Evolutionary conservation across 2,329 filamentous ascomycete species (phyloP), one percentile per base, ranked within the genome.

Genomic region (Penicillium digitatum): DNA sequence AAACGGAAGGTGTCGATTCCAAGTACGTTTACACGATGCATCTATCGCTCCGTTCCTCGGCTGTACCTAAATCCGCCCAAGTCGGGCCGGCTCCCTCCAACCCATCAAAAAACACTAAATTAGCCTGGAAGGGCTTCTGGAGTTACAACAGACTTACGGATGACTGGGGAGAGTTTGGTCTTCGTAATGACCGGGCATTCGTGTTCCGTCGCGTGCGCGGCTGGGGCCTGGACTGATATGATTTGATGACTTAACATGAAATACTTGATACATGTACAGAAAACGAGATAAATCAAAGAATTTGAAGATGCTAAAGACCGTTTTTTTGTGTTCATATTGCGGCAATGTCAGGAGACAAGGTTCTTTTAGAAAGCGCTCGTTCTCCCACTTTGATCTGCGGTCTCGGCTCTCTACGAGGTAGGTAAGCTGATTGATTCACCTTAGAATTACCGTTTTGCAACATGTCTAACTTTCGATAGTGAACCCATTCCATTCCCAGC

Each of bases 21-120:
- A 90, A 91, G 74, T 97, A 97, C 73, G 83, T 87, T 58, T 96
- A 94, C 71, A 83, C 87, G 43, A 87, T 97, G 83, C 86, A 93
- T 56, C 73, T 99, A 29, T 79, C 82, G 6, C 71, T 97, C 29
- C 83, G 84, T 39, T 76, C 73, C 1, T 60, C 72, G 0, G 85
- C 80, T 60, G 83, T 86, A 0, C 81, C 83, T 12, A 66, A 70
- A 29, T 65, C 67, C 7, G 82, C 80, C 60, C 81, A 80, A 0
- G 40, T 62, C 11, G 60, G 54, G 14, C 49, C 55, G 16, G 35
- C 62, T 11, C 59, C 62, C 34, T 58, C 66, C 8, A 75, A 74
- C 46, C 76, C 78, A 1, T 78, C 85, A 0, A 84, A 85, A 69
- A 96, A 95, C 67, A 96, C 93, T 59, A 96, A 95, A 74, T 75